Conservation (phyloP, 169 alveolate genomes). For the Eimeria brunetti region DNA sequence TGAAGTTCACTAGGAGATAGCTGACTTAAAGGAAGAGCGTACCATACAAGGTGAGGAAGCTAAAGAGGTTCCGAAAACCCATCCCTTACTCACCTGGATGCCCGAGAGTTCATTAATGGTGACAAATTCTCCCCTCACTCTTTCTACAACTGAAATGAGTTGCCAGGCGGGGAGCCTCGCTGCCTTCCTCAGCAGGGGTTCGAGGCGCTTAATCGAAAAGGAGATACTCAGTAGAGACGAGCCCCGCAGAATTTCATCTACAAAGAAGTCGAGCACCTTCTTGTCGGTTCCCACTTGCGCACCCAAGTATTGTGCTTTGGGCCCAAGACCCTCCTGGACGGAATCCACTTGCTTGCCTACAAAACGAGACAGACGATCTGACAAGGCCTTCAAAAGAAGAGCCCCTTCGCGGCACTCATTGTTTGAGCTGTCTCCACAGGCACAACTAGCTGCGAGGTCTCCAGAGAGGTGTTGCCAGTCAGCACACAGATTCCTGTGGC, state of each 20-base stretch:
- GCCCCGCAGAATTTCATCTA: constrained; percentile 85
- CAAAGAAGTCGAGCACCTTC: constrained; percentile 82
- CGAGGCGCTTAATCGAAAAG: constrained; percentile 85
- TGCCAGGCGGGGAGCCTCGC: constrained; percentile 91
- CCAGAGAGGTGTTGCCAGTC: constrained; percentile 70
- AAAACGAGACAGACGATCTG: constrained; percentile 80
- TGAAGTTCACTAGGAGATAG: not conserved
- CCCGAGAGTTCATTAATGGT: constrained; percentile 79
- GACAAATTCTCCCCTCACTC: constrained; percentile 86
- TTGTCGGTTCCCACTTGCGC: constrained; percentile 80
- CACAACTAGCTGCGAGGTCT: constrained; percentile 45
- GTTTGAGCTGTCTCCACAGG: constrained; percentile 59
- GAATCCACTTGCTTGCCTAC: constrained; percentile 80
- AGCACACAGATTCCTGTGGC: constrained; percentile 54
- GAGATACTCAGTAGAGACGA: constrained; percentile 80
- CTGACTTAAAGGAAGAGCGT: not conserved
- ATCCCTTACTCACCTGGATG: constrained; percentile 51
- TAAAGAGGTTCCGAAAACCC: not conserved
- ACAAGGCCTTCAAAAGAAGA: constrained; percentile 82
- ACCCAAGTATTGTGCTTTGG: constrained; percentile 82
- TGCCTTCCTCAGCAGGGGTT: constrained; percentile 87
- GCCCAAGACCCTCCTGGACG: constrained; percentile 78
- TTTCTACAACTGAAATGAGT: constrained; percentile 87
- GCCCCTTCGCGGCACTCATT: constrained; percentile 77
- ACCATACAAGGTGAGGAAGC: not conserved